These are phyloP conservation scores for Diplocarpon rosae DNA, from an alignment of 2,329 filamentous ascomycete species.

Conservation along the genomic window DNA sequence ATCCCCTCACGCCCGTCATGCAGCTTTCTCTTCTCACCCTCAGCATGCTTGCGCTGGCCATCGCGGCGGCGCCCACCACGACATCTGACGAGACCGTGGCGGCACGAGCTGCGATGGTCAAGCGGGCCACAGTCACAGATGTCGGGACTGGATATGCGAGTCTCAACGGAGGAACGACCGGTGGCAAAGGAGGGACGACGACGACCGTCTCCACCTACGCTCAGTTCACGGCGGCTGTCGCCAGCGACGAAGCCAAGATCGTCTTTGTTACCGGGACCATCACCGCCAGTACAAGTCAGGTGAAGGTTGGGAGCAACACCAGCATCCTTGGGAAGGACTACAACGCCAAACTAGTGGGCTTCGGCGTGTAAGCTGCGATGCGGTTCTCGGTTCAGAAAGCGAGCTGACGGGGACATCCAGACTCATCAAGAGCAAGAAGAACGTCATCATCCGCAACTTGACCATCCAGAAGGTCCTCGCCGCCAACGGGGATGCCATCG, in stretches of 20 bases:
- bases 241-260: slow-evolving; percentile 34
- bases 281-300: slow-evolving; percentile 31
- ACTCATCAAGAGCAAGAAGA: slow-evolving; percentile 38
- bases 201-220: slow-evolving; percentile 43
- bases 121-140: not conserved
- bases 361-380: too few relatives aligned
- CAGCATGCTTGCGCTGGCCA: too few relatives aligned
- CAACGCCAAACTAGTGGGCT: slow-evolving; percentile 11
- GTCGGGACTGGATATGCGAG: slow-evolving; percentile 4
- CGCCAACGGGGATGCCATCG: slow-evolving; percentile 28
- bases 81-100: too few relatives aligned
- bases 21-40: too few relatives aligned
- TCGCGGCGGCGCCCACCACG: too few relatives aligned
- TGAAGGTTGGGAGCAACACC: slow-evolving; percentile 38
- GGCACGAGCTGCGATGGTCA: too few relatives aligned
- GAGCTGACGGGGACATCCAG: not conserved
- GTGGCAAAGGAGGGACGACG: slow-evolving; percentile 40
- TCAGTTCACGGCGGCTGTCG: slow-evolving; percentile 38
- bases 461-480: slow-evolving; percentile 46
- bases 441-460: slow-evolving; percentile 54
- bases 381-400: too few relatives aligned
- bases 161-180: slow-evolving; percentile 9
- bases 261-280: slow-evolving; percentile 37
- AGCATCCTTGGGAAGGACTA: slow-evolving; percentile 36
- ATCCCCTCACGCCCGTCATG: too few relatives aligned